phyloP scores from a whole-genome alignment of 1,139 yeast species.

The Pichia sp. region DNA sequence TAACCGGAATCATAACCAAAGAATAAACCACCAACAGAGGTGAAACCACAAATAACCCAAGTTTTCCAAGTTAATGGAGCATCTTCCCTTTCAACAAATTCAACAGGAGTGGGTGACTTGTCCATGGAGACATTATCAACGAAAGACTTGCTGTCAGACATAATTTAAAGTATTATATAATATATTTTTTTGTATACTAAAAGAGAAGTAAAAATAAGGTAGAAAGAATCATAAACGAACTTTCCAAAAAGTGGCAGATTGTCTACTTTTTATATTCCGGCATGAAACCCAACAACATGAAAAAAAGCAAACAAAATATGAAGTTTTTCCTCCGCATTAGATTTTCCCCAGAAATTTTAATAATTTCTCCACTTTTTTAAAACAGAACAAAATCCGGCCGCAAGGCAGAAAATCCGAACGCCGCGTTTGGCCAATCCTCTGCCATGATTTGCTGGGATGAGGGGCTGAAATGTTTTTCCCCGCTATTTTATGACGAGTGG shows the following conservation, averaged over 20 bases:
- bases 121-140: constrained; percentile 2
- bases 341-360: neutral
- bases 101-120: neutral
- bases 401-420: neutral
- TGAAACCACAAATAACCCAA: constrained; percentile 34
- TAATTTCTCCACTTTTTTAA: neutral
- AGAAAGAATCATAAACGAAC: neutral
- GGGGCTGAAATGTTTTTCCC: too few relatives aligned
- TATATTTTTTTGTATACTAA: neutral
- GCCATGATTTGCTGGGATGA: neutral
- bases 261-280: too few relatives aligned
- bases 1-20: constrained; percentile 59
- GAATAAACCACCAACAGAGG: constrained; percentile 51
- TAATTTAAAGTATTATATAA: neutral
- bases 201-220: neutral
- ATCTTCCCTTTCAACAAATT: constrained; percentile 23
- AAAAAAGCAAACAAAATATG: too few relatives aligned
- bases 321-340: too few relatives aligned
- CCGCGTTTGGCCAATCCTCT: neutral
- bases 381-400: neutral
- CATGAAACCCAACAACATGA: too few relatives aligned
- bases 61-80: constrained; percentile 30
- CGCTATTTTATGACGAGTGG: too few relatives aligned
- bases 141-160: neutral
- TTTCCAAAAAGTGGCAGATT: too few relatives aligned